Percentiles rank a stretch among this genome's conserved stretches.
Conservation (phyloP, 192 early-diverging fungal genomes). For the Tieghemiomyces parasiticus region DNA sequence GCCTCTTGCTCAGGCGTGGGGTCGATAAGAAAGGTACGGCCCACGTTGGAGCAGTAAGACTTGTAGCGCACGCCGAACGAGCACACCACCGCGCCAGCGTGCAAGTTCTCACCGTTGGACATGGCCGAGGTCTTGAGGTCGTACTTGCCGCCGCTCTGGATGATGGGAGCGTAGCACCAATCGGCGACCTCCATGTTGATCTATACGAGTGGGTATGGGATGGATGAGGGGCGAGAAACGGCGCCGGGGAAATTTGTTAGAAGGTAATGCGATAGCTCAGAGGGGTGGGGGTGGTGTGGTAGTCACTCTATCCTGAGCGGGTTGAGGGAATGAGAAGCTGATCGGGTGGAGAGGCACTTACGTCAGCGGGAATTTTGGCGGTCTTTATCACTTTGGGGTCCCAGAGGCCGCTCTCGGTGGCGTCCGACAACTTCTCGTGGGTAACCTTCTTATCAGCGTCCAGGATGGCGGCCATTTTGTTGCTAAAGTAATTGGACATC, state of each 20-base stretch:
- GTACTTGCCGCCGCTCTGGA: slow-evolving; percentile 93
- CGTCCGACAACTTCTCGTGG: slow-evolving; percentile 64
- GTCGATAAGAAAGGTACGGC: slow-evolving; percentile 84
- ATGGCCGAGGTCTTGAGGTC: slow-evolving; percentile 67
- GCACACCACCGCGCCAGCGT: slow-evolving; percentile 83
- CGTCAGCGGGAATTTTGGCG: slow-evolving; percentile 51
- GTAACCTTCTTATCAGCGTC: slow-evolving; percentile 79
- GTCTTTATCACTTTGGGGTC: slow-evolving; percentile 52
- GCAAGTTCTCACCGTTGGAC: slow-evolving; percentile 57
- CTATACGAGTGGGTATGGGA: no score
- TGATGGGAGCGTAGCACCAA: slow-evolving; percentile 84
- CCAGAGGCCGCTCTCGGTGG: slow-evolving; percentile 48
- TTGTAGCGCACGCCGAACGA: slow-evolving; percentile 89
- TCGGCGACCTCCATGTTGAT: slow-evolving; percentile 60
- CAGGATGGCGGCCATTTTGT: slow-evolving; percentile 70
- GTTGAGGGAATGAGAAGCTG: no score
- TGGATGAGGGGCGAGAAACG: no score
- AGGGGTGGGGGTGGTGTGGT: no score
- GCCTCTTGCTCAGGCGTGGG: slow-evolving; percentile 73
- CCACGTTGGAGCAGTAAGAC: slow-evolving; percentile 88
- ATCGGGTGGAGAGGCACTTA: no score
- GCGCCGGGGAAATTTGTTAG: no score
- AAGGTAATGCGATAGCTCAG: no score
- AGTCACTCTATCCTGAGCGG: no score
- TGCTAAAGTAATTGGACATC: slow-evolving; percentile 78